Evolutionary conservation across 345 rosid species (phyloP).

Genomic region (Lagerstroemia speciosa): DNA sequence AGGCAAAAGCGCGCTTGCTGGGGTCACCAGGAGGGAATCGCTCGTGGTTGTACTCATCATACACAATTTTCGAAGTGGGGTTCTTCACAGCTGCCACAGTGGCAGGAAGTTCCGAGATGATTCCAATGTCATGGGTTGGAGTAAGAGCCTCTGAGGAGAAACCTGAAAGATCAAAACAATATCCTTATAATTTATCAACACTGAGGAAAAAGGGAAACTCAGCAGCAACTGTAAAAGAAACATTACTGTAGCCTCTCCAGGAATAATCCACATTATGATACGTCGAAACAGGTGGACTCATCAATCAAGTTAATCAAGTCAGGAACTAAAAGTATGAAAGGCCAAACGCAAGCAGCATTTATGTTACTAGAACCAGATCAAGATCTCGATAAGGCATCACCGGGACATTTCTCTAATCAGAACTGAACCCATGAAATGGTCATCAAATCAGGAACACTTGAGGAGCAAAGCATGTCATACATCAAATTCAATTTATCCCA

Average conservation of each 20-base stretch:
- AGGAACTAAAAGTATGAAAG: background rate
- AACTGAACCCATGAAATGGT: too few relatives aligned
- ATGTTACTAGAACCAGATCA: background rate
- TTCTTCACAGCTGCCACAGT: conserved; percentile 52
- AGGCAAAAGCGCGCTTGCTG: conserved; percentile 63
- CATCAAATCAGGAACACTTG: background rate
- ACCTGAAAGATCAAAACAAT: conserved; percentile 24
- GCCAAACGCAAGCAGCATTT: background rate
- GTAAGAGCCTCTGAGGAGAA: conserved; percentile 42
- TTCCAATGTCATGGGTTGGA: conserved; percentile 26
- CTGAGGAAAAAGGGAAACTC: background rate
- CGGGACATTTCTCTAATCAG: background rate
- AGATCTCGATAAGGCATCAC: background rate
- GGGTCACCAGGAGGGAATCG: conserved; percentile 59
- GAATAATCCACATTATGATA: background rate
- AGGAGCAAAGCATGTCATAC: background rate
- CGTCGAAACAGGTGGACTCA: background rate
- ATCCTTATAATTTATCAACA: background rate
- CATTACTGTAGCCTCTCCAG: background rate
- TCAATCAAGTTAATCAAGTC: background rate
- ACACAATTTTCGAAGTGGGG: conserved; percentile 38
- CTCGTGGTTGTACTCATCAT: conserved; percentile 55
- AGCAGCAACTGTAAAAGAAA: background rate
- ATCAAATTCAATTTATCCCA: background rate
- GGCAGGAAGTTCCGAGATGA: conserved; percentile 36